Base-by-base conservation (phyloP, 2,329 filamentous ascomycete species). In the Nemania abortiva region DNA sequence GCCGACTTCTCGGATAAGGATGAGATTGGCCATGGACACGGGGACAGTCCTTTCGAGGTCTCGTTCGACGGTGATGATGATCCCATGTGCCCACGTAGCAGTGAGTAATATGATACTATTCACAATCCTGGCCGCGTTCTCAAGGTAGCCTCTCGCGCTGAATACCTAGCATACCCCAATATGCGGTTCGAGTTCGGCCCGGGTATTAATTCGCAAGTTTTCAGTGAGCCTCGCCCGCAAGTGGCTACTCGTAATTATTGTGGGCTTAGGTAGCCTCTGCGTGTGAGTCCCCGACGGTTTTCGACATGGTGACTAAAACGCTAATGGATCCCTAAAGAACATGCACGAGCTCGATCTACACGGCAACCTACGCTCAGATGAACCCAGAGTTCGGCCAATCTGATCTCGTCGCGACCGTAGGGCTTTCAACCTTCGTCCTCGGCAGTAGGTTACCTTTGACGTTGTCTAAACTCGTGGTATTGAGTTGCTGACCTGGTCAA, bases 281-380 rank as follows among this genome's bases (percentile, higher is more conserved):
- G 94, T 97, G 91, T 95, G 86, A 86, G 92, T 90, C n/a, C 39
- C 29, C 15, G 11, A 7, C 22, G 27, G 22, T 22, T 18, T 20
- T 20, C 6, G 6, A 29, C 6, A 18, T 27, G 11, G 11, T 49
- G 27, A 29, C n/a, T 3, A 4, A 6, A 15, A 3, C 22, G 24
- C 22, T 67, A 55, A 55, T 55, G 27, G 9, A 59, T 24, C 61
- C 10, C 5, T 10, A 1, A 74, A 94, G 92, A 63, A 97, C 94
- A 9, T 94, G 91, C 77, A 89, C 92, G 1, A 95, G 92, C 56
- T 96, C 94, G n/a, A 89, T 97, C 74, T 97, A 98, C 80, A 95
- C 94, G 0, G 89, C 89, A 13, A 96, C 92, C 0, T 98, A 97
- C 79, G 78, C 76, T 20, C 92, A 96, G 79, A 89, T 97, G 81